Percentiles rank a stretch among this genome's conserved stretches.
Conservation (phyloP, 1,284 basidiomycete species). For the Taiwanofungus camphoratus region DNA sequence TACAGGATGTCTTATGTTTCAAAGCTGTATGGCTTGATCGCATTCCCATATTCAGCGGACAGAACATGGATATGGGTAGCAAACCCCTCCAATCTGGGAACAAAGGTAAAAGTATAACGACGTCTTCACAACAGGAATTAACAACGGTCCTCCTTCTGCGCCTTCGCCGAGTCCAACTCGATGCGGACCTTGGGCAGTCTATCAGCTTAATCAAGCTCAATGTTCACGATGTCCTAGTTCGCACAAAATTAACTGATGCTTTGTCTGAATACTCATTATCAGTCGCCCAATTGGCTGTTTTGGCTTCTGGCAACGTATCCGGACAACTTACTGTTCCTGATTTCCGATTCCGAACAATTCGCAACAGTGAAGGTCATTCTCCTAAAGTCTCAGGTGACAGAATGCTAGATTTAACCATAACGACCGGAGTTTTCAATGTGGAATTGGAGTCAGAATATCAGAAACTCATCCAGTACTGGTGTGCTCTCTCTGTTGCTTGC, state of each 20-base stretch:
- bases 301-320: constrained; percentile 70
- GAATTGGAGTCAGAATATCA: constrained; percentile 75
- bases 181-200: constrained; percentile 73
- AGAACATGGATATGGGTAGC: constrained; percentile 25
- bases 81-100: constrained; percentile 7
- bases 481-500: constrained; percentile 22
- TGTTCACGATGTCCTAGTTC: constrained; percentile 54
- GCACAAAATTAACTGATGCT: constrained; percentile 53
- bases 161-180: constrained; percentile 65
- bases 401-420: constrained; percentile 72
- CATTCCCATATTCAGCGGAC: constrained; percentile 65
- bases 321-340: constrained; percentile 65
- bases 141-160: constrained; percentile 61
- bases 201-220: constrained; percentile 63
- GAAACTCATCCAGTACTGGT: constrained; percentile 76
- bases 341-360: constrained; percentile 72
- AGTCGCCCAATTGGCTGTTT: constrained; percentile 57
- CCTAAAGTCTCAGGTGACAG: constrained; percentile 33
- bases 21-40: constrained; percentile 88
- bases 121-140: constrained; percentile 40
- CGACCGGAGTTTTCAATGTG: constrained; percentile 64
- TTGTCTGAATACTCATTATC: constrained; percentile 60
- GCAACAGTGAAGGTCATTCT: constrained; percentile 41
- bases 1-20: constrained; percentile 85
- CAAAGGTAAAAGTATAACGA: constrained; percentile 8